Evolutionary conservation across 306 rosid species (phyloP).

Genomic region (Quillaja saponaria): DNA sequence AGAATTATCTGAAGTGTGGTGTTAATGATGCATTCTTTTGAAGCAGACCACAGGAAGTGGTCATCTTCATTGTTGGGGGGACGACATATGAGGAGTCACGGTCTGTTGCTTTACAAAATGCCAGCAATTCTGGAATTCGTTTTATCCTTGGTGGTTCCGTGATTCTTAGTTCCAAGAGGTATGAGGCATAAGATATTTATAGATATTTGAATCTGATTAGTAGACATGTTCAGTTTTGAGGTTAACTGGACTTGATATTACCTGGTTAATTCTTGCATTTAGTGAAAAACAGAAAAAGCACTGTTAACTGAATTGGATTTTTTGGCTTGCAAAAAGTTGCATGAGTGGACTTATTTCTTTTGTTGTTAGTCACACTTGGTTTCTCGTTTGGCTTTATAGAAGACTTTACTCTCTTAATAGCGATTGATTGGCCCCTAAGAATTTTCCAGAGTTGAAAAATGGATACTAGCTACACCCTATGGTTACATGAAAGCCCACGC

Average conservation of each 20-base stretch:
- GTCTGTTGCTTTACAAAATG: conserved; percentile 80
- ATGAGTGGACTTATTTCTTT: background rate
- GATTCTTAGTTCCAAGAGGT: conserved; percentile 91
- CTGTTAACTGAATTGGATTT: background rate
- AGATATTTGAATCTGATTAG: conserved; percentile 17
- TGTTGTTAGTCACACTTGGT: background rate
- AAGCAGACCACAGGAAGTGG: conserved; percentile 87
- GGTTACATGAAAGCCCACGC: too few species aligned
- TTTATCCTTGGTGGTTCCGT: conserved; percentile 88
- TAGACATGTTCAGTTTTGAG: conserved; percentile 17
- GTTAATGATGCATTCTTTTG: conserved; percentile 29
- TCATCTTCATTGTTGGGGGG: conserved; percentile 93
- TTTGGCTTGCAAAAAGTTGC: conserved; percentile 14
- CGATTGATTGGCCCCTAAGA: too few species aligned
- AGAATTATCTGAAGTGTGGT: too few species aligned
- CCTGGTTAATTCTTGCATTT: conserved; percentile 24
- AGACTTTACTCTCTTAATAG: too few species aligned
- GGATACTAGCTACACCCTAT: too few species aligned
- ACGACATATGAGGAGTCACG: conserved; percentile 95
- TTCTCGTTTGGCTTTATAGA: too few species aligned
- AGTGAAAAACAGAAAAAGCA: conserved; percentile 23
- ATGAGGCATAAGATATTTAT: conserved; percentile 26
- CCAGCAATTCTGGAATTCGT: conserved; percentile 72
- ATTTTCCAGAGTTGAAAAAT: too few species aligned
- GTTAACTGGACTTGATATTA: conserved; percentile 4